Evolutionary conservation across 768 basidiomycete genomes (phyloP).

Genomic region (Boletus tylopilopsis): DNA sequence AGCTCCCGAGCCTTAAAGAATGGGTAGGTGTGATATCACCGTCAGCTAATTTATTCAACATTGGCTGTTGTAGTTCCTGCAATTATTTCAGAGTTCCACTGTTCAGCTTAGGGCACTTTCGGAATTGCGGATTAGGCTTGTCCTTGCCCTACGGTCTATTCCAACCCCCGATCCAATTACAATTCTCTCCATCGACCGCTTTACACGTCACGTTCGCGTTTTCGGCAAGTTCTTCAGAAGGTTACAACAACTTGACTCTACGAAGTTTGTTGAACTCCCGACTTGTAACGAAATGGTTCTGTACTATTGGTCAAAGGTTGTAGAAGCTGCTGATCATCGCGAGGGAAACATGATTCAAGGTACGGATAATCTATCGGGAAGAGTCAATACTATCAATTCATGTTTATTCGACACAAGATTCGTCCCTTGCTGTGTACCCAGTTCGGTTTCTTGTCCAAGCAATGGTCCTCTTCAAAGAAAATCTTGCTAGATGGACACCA

Average conservation of each 20-base stretch:
- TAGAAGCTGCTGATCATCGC: constrained; percentile 55
- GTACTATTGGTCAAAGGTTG: constrained; percentile 80
- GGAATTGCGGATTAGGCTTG: constrained; percentile 53
- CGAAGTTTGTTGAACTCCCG: constrained; percentile 62
- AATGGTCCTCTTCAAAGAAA: constrained; percentile 84
- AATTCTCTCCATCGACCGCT: constrained; percentile 46
- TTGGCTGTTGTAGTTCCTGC: constrained; percentile 44
- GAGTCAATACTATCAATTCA: not conserved
- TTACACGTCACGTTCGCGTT: constrained; percentile 65
- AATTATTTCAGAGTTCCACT: constrained; percentile 58
- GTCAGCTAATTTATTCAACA: not conserved
- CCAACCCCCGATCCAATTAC: constrained; percentile 34
- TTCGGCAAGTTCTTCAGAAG: constrained; percentile 83
- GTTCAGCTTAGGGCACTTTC: constrained; percentile 53
- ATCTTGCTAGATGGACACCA: constrained; percentile 73
- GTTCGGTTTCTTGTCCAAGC: constrained; percentile 78
- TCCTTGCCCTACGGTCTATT: constrained; percentile 40
- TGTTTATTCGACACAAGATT: constrained; percentile 41
- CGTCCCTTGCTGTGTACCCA: constrained; percentile 63
- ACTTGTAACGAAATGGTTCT: constrained; percentile 63
- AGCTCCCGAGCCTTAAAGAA: constrained; percentile 40
- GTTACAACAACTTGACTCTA: constrained; percentile 56
- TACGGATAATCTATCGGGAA: constrained; percentile 22
- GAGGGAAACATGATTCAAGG: constrained; percentile 55
- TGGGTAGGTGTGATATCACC: constrained; percentile 45